Evolutionary conservation across 2,329 filamentous ascomycete species (phyloP).

Genomic region (Neonectria sp.): DNA sequence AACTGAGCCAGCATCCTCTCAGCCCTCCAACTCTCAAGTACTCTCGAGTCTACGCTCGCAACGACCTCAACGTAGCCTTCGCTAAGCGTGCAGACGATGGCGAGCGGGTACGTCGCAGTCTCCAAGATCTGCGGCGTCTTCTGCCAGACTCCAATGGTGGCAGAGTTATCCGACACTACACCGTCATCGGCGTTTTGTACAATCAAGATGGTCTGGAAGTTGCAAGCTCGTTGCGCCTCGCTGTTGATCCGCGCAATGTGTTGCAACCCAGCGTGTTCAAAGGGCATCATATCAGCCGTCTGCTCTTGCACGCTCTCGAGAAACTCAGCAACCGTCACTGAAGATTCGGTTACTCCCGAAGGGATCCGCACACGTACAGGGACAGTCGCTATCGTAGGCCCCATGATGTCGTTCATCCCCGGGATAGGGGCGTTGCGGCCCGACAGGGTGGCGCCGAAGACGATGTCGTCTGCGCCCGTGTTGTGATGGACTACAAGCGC

Average conservation of each 20-base stretch:
- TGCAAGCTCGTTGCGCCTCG: conserved; percentile 22
- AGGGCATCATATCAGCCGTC: conserved; percentile 29
- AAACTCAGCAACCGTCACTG: conserved; percentile 17
- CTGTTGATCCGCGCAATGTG: conserved; percentile 22
- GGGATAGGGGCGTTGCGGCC: too few relatives aligned
- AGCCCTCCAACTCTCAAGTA: conserved; percentile 5
- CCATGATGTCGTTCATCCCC: too few relatives aligned
- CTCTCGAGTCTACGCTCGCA: conserved; percentile 22
- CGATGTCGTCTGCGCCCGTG: too few relatives aligned
- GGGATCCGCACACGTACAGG: too few relatives aligned
- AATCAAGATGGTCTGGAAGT: conserved; percentile 21
- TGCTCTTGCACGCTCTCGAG: conserved; percentile 26
- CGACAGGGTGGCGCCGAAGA: too few relatives aligned
- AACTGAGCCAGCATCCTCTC: conserved; percentile 22
- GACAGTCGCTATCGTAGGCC: neutral
- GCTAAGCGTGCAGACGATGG: conserved; percentile 22
- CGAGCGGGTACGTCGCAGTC: conserved; percentile 28
- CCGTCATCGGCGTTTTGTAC: conserved; percentile 13
- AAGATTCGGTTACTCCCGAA: neutral
- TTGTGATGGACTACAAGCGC: too few relatives aligned
- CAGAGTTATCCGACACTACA: neutral
- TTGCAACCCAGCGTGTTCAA: conserved; percentile 27
- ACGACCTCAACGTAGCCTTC: neutral
- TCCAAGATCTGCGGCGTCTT: conserved; percentile 13
- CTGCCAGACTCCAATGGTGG: conserved; percentile 19